Percentiles rank a stretch among this genome's conserved stretches.
These are phyloP conservation scores for Staphylotrichum tortipilum DNA, from an alignment of 495 filamentous ascomycete genomes.

Conservation along the genomic window DNA sequence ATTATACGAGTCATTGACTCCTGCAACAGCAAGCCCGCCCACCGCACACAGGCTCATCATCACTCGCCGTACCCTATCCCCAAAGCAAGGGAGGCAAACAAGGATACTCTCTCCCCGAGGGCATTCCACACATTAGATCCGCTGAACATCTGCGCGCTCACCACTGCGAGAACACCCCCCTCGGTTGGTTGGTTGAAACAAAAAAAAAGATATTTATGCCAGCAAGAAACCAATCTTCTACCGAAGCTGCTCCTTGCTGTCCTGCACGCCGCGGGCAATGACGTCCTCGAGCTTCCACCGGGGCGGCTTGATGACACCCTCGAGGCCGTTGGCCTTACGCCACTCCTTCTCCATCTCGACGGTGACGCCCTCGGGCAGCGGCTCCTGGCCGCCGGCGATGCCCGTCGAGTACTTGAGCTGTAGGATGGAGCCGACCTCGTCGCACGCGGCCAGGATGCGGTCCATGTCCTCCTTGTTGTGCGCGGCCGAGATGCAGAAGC, in stretches of 20 bases:
- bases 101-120: too few relatives aligned
- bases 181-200: too few relatives aligned
- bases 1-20: background rate
- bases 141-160: too few relatives aligned
- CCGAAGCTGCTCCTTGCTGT: slow-evolving; percentile 63
- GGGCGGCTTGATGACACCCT: slow-evolving; percentile 52
- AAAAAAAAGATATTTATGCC: slow-evolving; percentile 2
- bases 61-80: too few relatives aligned
- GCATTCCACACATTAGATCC: too few relatives aligned
- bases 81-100: too few relatives aligned
- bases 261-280: slow-evolving; percentile 65
- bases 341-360: slow-evolving; percentile 65
- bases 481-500: slow-evolving; percentile 91
- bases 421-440: slow-evolving; percentile 83
- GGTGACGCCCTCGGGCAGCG: slow-evolving; percentile 57
- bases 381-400: slow-evolving; percentile 76
- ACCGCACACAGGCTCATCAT: too few relatives aligned
- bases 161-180: too few relatives aligned
- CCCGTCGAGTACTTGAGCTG: slow-evolving; percentile 95
- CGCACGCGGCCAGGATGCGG: slow-evolving; percentile 78
- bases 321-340: slow-evolving; percentile 47
- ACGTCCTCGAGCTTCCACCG: slow-evolving; percentile 78
- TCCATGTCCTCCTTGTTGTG: slow-evolving; percentile 98
- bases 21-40: too few relatives aligned
- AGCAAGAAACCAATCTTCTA: slow-evolving; percentile 22